phyloP scores from a whole-genome alignment of 2,329 filamentous ascomycete species.

The Cadophora luteo-olivacea region DNA sequence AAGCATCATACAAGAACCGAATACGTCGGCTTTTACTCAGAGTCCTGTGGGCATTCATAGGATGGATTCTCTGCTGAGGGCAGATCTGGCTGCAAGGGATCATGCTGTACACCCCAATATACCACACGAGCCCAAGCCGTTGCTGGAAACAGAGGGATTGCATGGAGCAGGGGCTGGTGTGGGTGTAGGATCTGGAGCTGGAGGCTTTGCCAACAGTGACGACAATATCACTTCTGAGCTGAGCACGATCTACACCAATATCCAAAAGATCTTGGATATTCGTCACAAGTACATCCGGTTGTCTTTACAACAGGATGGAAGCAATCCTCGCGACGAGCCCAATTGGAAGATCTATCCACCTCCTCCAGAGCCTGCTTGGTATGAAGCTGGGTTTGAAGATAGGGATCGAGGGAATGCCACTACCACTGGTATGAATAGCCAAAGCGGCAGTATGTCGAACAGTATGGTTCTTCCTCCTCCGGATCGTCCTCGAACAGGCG shows the following conservation, averaged over 20 bases:
- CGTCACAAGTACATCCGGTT: constrained; percentile 88
- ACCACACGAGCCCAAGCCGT: constrained; percentile 61
- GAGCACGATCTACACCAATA: constrained; percentile 84
- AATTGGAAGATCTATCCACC: constrained; percentile 90
- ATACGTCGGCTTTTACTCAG: constrained; percentile 19
- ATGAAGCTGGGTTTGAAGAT: constrained; percentile 51
- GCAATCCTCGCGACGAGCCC: constrained; percentile 87
- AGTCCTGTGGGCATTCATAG: constrained; percentile 31
- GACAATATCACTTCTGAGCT: constrained; percentile 85
- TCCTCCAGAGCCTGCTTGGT: constrained; percentile 91
- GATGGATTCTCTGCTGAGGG: constrained; percentile 37
- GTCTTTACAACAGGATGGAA: constrained; percentile 79
- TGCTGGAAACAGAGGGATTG: constrained; percentile 58
- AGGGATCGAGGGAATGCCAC: constrained; percentile 31
- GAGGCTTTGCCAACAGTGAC: constrained; percentile 74
- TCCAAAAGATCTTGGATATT: constrained; percentile 87
- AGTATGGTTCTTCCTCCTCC: constrained; percentile 43
- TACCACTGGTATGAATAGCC: constrained; percentile 49
- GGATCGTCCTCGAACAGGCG: constrained; percentile 38
- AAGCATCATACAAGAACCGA: constrained; percentile 43
- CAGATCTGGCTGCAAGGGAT: constrained; percentile 44
- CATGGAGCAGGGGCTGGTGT: constrained; percentile 64
- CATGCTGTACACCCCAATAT: constrained; percentile 57
- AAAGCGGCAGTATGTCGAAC: constrained; percentile 53
- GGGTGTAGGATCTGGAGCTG: constrained; percentile 63